Conservation (phyloP, 1,284 basidiomycete species). For the Afroboletus lepidellus region DNA sequence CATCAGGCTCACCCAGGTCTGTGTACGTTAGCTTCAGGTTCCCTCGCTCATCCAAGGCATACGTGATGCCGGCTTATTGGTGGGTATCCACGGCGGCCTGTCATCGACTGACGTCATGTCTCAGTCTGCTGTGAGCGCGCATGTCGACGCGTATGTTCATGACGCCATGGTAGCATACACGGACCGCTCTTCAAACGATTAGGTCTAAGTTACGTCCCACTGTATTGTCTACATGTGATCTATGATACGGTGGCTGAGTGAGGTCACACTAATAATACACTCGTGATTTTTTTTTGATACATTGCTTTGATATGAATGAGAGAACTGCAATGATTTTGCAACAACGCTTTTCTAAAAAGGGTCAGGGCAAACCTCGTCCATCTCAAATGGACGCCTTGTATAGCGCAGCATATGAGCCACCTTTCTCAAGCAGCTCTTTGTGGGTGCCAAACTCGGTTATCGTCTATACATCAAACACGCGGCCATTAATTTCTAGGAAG, state of each 20-base stretch:
- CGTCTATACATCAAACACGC: constrained; percentile 43
- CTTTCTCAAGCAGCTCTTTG: constrained; percentile 61
- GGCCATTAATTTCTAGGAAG: constrained; percentile 18
- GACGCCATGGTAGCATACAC: constrained; percentile 64
- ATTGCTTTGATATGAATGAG: constrained; percentile 28
- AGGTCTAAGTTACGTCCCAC: constrained; percentile 34
- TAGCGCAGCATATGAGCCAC: constrained; percentile 66
- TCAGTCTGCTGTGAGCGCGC: constrained; percentile 45
- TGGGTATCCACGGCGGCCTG: constrained; percentile 72
- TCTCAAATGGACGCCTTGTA: constrained; percentile 64
- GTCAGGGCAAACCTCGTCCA: not conserved
- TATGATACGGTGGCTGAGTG: constrained; percentile 25
- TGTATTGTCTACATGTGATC: constrained; percentile 21
- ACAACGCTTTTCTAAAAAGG: constrained; percentile 5
- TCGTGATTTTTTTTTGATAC: constrained; percentile 25
- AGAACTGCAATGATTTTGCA: constrained; percentile 8
- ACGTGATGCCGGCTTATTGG: constrained; percentile 84
- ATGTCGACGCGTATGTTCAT: constrained; percentile 64
- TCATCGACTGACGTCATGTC: constrained; percentile 44
- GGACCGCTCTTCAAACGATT: constrained; percentile 53
- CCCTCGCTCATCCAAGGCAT: constrained; percentile 85
- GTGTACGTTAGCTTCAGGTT: constrained; percentile 55
- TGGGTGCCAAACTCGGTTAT: constrained; percentile 81
- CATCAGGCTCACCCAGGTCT: constrained; percentile 14
- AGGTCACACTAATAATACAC: constrained; percentile 22